Base-by-base conservation (phyloP, 768 basidiomycete genomes). In the Serpula lacrymans region DNA sequence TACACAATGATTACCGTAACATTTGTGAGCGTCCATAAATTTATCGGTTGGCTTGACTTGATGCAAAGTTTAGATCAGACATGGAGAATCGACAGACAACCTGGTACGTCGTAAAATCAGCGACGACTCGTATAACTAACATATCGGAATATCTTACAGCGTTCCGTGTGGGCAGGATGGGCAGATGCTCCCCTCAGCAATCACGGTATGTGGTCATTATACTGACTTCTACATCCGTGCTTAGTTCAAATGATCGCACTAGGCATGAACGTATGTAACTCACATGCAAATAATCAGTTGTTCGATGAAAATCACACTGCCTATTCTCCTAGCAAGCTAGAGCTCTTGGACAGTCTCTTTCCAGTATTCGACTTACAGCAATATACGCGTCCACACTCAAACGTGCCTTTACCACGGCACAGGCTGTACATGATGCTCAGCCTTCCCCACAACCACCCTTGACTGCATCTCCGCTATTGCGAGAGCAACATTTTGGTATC, bases 21-120 rank as follows among this genome's bases (percentile, higher is more conserved):
- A n/a, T n/a, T n/a, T n/a, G n/a, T n/a, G n/a, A n/a, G n/a, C n/a
- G n/a, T n/a, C n/a, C n/a, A n/a, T n/a, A n/a, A n/a, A n/a, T n/a
- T n/a, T n/a, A n/a, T n/a, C n/a, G n/a, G n/a, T n/a, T n/a, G n/a
- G n/a, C n/a, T n/a, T n/a, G n/a, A n/a, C n/a, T n/a, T n/a, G n/a
- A n/a, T n/a, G n/a, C n/a, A n/a, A n/a, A n/a, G n/a, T 39, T 17
- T 35, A 88, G 84, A 69, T 88, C 49, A 70, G 87, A 39, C 87
- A 90, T 55, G 87, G 79, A 21, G 84, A 90, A 52, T 86, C 86
- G 6, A 77, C 73, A 24, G 87, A 89, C 49, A 90, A 90, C 50
- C 47, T 82, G 54, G 86, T 84, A 35, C 34, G 77, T 54, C 12
- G 18, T 25, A 18, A 25, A 12, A 7, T 13, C 8, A 35, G 36